phyloP scores from a whole-genome alignment of 331 rosid species.

The Quercus lobata region DNA sequence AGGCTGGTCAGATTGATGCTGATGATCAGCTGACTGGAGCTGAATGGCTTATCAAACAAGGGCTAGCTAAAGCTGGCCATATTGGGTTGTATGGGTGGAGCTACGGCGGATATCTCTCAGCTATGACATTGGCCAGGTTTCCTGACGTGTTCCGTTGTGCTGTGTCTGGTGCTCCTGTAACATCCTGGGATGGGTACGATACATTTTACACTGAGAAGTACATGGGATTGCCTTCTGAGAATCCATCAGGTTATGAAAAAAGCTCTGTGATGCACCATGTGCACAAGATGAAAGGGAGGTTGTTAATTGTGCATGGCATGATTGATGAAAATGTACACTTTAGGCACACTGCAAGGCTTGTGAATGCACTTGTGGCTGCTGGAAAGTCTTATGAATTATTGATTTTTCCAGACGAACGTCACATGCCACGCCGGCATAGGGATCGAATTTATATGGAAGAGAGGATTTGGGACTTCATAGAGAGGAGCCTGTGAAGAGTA shows the following conservation, averaged over 20 bases:
- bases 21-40: slow-evolving; percentile 92
- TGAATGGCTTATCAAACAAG: slow-evolving; percentile 76
- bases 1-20: slow-evolving; percentile 69
- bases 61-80: slow-evolving; percentile 73
- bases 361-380: slow-evolving; percentile 80
- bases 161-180: slow-evolving; percentile 84
- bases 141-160: slow-evolving; percentile 77
- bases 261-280: slow-evolving; percentile 77
- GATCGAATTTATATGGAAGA: slow-evolving; percentile 92
- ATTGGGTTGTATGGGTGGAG: slow-evolving; percentile 98
- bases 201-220: slow-evolving; percentile 95
- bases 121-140: slow-evolving; percentile 68
- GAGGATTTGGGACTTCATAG: slow-evolving; percentile 93
- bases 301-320: slow-evolving; percentile 93
- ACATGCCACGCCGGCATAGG: slow-evolving; percentile 79
- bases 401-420: slow-evolving; percentile 90
- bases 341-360: slow-evolving; percentile 93
- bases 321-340: slow-evolving; percentile 96
- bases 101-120: slow-evolving; percentile 94
- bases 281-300: slow-evolving; percentile 58
- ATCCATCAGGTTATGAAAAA: slow-evolving; percentile 40
- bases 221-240: slow-evolving; percentile 80
- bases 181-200: slow-evolving; percentile 97
- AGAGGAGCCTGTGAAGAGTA: slow-evolving; percentile 54
- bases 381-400: slow-evolving; percentile 80